These are phyloP conservation scores for Quercus ilex DNA, from an alignment of 306 rosid genomes.

Conservation along the genomic window DNA sequence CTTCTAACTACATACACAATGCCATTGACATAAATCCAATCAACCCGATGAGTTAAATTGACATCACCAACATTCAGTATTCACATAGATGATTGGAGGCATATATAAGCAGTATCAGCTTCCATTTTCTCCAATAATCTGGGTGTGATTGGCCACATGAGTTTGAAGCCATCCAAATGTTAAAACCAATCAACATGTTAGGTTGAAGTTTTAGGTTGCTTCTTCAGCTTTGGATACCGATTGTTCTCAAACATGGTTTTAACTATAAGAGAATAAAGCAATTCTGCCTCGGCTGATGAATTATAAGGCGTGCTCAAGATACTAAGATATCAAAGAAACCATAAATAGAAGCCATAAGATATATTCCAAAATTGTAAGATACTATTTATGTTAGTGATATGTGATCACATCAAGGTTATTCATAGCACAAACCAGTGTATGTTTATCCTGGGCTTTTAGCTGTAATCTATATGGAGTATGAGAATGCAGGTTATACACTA, in stretches of 20 bases:
- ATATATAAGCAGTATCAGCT: neutral
- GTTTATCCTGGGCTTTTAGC: neutral
- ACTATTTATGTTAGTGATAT: neutral
- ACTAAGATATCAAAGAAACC: conserved; percentile 43
- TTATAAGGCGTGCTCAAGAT: conserved; percentile 57
- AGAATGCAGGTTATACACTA: neutral
- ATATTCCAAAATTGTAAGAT: neutral
- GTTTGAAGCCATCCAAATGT: neutral
- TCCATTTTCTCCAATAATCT: neutral
- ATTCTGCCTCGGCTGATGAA: conserved; percentile 68
- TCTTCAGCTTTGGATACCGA: conserved; percentile 67
- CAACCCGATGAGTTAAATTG: too few species aligned
- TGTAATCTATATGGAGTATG: neutral
- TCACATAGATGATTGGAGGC: too few species aligned
- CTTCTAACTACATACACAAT: too few species aligned
- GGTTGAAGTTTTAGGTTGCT: conserved; percentile 63
- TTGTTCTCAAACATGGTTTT: conserved; percentile 85
- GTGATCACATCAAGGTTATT: neutral
- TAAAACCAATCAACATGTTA: conserved; percentile 78
- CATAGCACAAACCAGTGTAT: neutral
- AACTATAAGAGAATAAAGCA: conserved; percentile 68
- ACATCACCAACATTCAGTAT: too few species aligned
- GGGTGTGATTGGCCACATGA: neutral
- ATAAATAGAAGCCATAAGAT: neutral
- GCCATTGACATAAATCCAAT: too few species aligned